A percentile compares a stretch with the other conserved stretches of the same genome.
Conservation (phyloP, 208 protist species). For the Acanthamoeba lenticulata region DNA sequence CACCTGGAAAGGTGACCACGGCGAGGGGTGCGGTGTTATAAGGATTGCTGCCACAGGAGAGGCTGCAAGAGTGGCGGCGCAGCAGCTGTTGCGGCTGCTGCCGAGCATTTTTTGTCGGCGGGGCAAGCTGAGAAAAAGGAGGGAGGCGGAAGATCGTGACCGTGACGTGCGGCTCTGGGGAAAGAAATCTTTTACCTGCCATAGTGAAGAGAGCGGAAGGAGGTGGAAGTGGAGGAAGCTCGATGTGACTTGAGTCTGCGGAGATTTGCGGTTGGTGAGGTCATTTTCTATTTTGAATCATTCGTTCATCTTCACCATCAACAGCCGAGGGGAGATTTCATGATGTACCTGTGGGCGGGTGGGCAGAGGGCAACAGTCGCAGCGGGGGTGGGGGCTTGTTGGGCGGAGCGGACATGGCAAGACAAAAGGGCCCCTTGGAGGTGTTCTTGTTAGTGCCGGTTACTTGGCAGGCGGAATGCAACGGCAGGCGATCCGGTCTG, state of each 20-base stretch:
- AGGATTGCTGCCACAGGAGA: no score
- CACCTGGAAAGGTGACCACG: neutral
- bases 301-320: no score
- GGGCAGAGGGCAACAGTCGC: neutral
- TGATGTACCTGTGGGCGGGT: neutral
- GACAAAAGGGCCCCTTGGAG: neutral
- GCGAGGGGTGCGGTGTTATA: no score
- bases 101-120: neutral
- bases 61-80: no score
- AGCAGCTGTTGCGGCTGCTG: no score
- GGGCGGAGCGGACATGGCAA: slow-evolving; percentile 2
- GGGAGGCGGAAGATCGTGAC: neutral
- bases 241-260: neutral
- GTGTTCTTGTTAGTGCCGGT: neutral
- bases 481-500: neutral
- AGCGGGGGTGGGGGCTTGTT: slow-evolving; percentile 1
- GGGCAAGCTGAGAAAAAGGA: neutral
- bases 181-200: slow-evolving; percentile 6
- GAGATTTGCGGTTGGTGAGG: slow-evolving; percentile 1
- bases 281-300: neutral
- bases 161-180: no score
- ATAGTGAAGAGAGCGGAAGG: neutral
- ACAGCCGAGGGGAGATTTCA: neutral
- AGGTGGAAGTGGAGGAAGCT: neutral
- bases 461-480: neutral